Base-by-base conservation (phyloP, 352 stramenopile genomes). In the Paralagenidium karlingii region DNA sequence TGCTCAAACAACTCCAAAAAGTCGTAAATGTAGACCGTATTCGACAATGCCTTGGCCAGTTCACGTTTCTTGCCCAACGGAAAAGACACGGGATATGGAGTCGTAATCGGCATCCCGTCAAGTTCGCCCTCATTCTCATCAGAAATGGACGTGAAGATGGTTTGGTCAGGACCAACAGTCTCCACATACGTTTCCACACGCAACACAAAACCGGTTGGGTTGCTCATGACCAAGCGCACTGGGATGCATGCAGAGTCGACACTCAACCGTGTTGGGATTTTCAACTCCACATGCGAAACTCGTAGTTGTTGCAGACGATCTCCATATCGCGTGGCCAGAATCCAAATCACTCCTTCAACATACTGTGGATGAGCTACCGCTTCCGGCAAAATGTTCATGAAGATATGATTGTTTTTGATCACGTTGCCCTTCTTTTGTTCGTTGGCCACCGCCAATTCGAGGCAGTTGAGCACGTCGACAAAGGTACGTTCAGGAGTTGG, bases 11-110 rank as follows among this genome's bases (percentile, higher is more conserved):
- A 68, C 48, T 97, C 93, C 25, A 98, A 68, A 57, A 99, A 97
- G 68, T 99, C 97, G 73, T 99, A 99, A 50, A 93, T 95, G 62
- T 99, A 99, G 8, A 97, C 97, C 20, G 95, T 98, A 64, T 97
- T 97, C 45, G 96, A 96, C 68, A 96, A 92, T 55, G 83, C 70
- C 48, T 90, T 87, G 19, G 84, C 86, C 52, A 94, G 74, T 57
- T 92, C 55, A 68, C 79, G 58, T 79, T 96, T 78, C 74, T 82
- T 70, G 82, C 98, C 85, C 59, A 99, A 98, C 26, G 88, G 81
- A 43, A 97, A 82, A 20, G 84, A 84, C 3, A 99, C 70, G 32
- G 93, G 88, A 75, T 99, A 99, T n/a, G 96, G 94, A 31, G 85
- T 94, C 38, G 71, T 92, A 11, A 98, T 81, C 2, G 89, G 76